Evolutionary conservation across 352 stramenopile species (phyloP).

Genomic region (Phytophthora sansomeana): DNA sequence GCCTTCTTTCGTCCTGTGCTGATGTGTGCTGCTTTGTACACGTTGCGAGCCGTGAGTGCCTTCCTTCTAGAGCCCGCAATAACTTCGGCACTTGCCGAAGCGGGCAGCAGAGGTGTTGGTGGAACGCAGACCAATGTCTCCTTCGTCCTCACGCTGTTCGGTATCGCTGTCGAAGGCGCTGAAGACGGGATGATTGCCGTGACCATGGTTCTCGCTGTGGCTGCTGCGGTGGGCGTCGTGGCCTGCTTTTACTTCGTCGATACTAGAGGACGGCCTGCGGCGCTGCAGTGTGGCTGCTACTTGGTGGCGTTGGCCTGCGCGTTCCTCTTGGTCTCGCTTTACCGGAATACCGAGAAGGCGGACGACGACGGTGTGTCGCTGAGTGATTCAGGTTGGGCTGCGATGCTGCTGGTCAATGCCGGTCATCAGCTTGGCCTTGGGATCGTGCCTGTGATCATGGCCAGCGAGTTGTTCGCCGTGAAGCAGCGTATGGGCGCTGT

Average conservation of each 20-base stretch:
- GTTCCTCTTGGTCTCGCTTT: constrained; percentile 61
- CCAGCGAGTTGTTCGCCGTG: constrained; percentile 79
- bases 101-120: constrained; percentile 30
- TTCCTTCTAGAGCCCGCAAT: constrained; percentile 67
- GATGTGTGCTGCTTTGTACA: constrained; percentile 60
- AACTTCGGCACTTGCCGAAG: constrained; percentile 44
- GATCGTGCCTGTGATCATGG: constrained; percentile 61
- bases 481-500: constrained; percentile 68
- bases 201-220: constrained; percentile 49
- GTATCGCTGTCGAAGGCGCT: constrained; percentile 59
- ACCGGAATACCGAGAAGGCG: constrained; percentile 30
- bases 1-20: constrained; percentile 77
- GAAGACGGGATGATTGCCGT: constrained; percentile 61
- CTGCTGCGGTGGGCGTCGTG: constrained; percentile 54
- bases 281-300: constrained; percentile 68
- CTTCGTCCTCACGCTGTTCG: constrained; percentile 72
- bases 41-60: constrained; percentile 53
- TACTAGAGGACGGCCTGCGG: constrained; percentile 54
- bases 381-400: constrained; percentile 66
- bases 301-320: constrained; percentile 55
- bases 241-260: constrained; percentile 77
- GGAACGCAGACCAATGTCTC: constrained; percentile 30
- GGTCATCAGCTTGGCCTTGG: constrained; percentile 74
- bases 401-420: constrained; percentile 68
- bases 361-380: constrained; percentile 37